Evolutionary conservation across 495 filamentous ascomycete species (phyloP).

Genomic region (Aspergillus carlsbadensis): DNA sequence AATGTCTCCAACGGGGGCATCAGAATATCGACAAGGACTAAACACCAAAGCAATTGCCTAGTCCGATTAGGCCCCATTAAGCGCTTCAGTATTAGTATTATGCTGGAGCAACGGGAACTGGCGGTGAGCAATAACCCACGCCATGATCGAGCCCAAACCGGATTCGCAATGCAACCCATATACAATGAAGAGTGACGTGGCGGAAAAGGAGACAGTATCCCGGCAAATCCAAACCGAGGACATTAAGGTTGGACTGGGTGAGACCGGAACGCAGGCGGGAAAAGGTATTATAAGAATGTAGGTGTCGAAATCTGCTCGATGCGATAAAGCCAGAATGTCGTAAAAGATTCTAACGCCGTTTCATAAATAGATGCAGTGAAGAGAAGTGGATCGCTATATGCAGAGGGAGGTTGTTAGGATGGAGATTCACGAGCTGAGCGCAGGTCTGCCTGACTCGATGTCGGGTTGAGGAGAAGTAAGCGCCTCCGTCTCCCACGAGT

Average conservation of each 20-base stretch:
- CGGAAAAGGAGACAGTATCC: not conserved
- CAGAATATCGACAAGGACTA: constrained; percentile 21
- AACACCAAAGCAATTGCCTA: constrained; percentile 7
- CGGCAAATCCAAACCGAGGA: constrained; percentile 3
- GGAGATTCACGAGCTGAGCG: constrained; percentile 18
- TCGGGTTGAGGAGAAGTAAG: constrained; percentile 53
- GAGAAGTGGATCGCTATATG: constrained; percentile 29
- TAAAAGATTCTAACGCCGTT: constrained; percentile 42
- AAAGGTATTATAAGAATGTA: constrained; percentile 36
- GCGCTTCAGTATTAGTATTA: constrained; percentile 16
- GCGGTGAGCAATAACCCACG: constrained; percentile 1
- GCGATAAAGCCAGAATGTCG: constrained; percentile 46
- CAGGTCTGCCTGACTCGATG: constrained; percentile 47
- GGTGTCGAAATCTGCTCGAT: constrained; percentile 48
- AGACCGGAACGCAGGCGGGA: constrained; percentile 19
- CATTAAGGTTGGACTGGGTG: constrained; percentile 15
- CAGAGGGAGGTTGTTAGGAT: constrained; percentile 18
- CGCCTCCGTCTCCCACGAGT: constrained; percentile 63
- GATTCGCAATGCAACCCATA: constrained; percentile 13
- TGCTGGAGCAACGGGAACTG: not conserved
- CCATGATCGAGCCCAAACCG: constrained; percentile 7
- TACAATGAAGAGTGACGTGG: constrained; percentile 6
- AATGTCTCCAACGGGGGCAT: constrained; percentile 37
- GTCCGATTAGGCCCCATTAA: constrained; percentile 11
- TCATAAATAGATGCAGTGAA: constrained; percentile 31